Percentiles rank a stretch among this genome's conserved stretches.
These are phyloP conservation scores for Fusarium sp. DNA, from an alignment of 2,329 filamentous ascomycete genomes.

Conservation along the genomic window DNA sequence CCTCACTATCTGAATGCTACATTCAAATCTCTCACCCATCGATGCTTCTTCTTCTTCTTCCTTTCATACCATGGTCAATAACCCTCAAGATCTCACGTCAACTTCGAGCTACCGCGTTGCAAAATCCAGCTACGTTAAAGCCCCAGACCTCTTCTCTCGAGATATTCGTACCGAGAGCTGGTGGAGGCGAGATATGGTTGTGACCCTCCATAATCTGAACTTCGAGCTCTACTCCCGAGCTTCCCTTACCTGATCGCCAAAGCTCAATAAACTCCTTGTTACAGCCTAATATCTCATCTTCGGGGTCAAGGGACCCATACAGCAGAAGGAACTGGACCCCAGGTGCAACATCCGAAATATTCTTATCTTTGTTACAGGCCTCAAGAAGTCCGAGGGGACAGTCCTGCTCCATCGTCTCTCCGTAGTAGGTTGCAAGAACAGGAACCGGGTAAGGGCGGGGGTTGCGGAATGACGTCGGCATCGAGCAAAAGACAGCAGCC, in stretches of 20 bases:
- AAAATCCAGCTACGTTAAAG: not conserved
- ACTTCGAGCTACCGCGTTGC: not conserved
- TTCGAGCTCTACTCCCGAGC: not conserved
- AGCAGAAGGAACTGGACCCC: not conserved
- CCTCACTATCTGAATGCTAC: too few relatives aligned
- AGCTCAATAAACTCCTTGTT: not conserved
- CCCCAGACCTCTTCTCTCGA: not conserved
- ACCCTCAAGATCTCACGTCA: not conserved
- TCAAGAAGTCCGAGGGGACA: not conserved
- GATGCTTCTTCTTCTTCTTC: fast-evolving
- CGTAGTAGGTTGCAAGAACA: not conserved
- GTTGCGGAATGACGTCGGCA: not conserved
- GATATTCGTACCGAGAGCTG: not conserved
- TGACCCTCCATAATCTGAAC: not conserved
- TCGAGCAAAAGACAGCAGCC: not conserved
- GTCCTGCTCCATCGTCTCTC: not conserved
- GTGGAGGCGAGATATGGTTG: not conserved
- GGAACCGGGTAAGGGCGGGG: not conserved
- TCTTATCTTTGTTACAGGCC: not conserved
- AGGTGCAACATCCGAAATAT: not conserved
- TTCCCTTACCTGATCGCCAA: not conserved
- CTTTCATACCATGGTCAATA: not conserved
- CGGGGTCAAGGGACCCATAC: not conserved
- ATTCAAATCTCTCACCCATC: fast-evolving
- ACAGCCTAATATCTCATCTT: not conserved